These are phyloP conservation scores for Thalassiosira mediterranea DNA, from an alignment of 352 stramenopile species.

Conservation along the genomic window DNA sequence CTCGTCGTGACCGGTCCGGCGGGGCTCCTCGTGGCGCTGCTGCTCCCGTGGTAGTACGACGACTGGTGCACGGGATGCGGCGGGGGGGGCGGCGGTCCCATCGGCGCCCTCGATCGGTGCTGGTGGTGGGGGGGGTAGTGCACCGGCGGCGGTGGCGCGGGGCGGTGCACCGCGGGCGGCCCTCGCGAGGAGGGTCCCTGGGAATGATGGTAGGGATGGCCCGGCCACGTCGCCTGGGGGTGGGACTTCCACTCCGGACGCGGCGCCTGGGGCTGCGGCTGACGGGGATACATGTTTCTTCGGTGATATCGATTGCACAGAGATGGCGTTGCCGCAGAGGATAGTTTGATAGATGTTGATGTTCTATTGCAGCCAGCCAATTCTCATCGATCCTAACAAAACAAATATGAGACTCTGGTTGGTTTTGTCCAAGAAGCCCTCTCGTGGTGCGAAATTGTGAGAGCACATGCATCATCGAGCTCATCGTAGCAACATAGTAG, in stretches of 20 bases:
- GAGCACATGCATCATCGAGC: too few species aligned
- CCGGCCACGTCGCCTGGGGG: slow-evolving; percentile 14
- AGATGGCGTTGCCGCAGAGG: too few species aligned
- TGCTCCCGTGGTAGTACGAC: slow-evolving; percentile 15
- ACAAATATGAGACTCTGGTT: too few species aligned
- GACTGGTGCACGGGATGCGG: slow-evolving; percentile 5
- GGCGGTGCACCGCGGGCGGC: slow-evolving; percentile 18
- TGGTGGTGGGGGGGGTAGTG: slow-evolving; percentile 23
- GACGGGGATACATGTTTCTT: neutral
- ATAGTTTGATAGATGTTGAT: too few species aligned
- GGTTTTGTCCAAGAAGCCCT: too few species aligned
- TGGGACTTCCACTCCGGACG: slow-evolving; percentile 9
- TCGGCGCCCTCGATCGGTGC: neutral
- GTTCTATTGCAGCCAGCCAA: too few species aligned
- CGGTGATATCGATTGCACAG: too few species aligned
- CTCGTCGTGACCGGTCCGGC: too few species aligned
- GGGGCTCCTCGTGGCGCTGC: too few species aligned
- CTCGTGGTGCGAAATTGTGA: too few species aligned
- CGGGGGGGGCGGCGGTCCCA: slow-evolving; percentile 9
- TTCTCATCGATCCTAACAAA: too few species aligned
- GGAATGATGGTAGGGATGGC: slow-evolving; percentile 42
- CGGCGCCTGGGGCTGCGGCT: neutral
- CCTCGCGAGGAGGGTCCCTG: neutral
- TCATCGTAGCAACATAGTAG: too few species aligned
- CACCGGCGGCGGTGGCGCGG: slow-evolving; percentile 10